These are phyloP conservation scores for Botrytis fragariae DNA, from an alignment of 2,329 filamentous ascomycete genomes.

Conservation along the genomic window DNA sequence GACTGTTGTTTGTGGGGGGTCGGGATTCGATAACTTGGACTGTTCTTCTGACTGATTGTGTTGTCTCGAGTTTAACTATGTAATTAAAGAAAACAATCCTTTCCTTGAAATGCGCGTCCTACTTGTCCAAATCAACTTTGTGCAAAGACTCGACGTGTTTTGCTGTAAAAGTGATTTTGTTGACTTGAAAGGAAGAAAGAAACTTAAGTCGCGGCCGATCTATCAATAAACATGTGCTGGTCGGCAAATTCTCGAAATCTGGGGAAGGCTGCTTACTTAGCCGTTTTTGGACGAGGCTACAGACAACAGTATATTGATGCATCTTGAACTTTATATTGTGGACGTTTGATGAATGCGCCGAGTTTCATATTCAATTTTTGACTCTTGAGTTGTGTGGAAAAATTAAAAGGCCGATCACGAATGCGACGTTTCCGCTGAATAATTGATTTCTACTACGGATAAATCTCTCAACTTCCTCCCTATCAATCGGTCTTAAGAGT, in stretches of 20 bases:
- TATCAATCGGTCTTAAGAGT: not conserved
- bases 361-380: not conserved
- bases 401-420: not conserved
- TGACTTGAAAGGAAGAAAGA: constrained; percentile 13
- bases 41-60: not conserved
- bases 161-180: not conserved
- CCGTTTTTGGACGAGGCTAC: constrained; percentile 10
- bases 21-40: not conserved
- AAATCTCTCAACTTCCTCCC: not conserved
- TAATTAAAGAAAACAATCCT: not conserved
- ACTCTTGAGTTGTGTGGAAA: not conserved
- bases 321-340: not conserved
- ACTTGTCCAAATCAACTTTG: not conserved
- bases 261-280: constrained; percentile 7
- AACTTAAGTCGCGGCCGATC: not conserved
- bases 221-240: constrained; percentile 13
- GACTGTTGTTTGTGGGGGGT: not conserved
- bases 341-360: not conserved
- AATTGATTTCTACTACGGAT: not conserved
- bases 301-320: not conserved
- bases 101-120: not conserved
- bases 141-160: not conserved
- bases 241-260: constrained; percentile 17
- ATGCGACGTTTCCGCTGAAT: not conserved
- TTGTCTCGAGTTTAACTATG: not conserved